phyloP scores from a whole-genome alignment of 148 eudicot genomes.

The Drosera capensis region DNA sequence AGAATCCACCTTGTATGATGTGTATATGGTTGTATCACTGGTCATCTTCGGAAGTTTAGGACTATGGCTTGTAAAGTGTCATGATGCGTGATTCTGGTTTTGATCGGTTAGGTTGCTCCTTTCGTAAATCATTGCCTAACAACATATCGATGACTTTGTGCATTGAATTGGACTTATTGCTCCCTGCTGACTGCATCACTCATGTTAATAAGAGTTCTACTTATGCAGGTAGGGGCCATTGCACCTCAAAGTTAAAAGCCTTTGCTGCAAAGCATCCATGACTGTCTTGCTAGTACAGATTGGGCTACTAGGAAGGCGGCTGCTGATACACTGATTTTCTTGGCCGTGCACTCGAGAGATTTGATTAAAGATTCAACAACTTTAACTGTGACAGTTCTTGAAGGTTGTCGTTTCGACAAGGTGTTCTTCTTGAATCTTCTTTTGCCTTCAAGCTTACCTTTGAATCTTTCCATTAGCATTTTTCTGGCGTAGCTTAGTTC shows the following conservation, averaged over 20 bases:
- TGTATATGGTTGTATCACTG: too few relatives aligned
- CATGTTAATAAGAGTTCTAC: constrained; percentile 6
- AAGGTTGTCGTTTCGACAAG: constrained; percentile 88
- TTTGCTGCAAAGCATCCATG: constrained; percentile 70
- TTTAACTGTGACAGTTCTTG: constrained; percentile 57
- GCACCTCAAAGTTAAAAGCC: constrained; percentile 62
- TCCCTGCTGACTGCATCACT: background rate
- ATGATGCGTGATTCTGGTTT: too few relatives aligned
- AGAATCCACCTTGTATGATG: too few relatives aligned
- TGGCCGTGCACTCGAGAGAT: constrained; percentile 65
- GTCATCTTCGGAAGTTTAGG: too few relatives aligned
- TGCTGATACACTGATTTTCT: constrained; percentile 57
- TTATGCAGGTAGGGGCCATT: constrained; percentile 83
- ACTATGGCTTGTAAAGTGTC: too few relatives aligned
- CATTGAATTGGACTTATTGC: background rate
- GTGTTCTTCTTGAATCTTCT: constrained; percentile 12
- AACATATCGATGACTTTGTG: background rate
- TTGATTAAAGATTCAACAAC: constrained; percentile 45
- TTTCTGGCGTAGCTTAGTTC: background rate
- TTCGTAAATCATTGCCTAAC: too few relatives aligned
- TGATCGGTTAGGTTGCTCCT: too few relatives aligned
- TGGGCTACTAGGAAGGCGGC: constrained; percentile 98
- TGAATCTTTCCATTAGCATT: background rate
- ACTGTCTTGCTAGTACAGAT: constrained; percentile 71
- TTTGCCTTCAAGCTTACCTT: background rate